Conservation (phyloP, 768 basidiomycete genomes). For the Xerocomellus intermedius region DNA sequence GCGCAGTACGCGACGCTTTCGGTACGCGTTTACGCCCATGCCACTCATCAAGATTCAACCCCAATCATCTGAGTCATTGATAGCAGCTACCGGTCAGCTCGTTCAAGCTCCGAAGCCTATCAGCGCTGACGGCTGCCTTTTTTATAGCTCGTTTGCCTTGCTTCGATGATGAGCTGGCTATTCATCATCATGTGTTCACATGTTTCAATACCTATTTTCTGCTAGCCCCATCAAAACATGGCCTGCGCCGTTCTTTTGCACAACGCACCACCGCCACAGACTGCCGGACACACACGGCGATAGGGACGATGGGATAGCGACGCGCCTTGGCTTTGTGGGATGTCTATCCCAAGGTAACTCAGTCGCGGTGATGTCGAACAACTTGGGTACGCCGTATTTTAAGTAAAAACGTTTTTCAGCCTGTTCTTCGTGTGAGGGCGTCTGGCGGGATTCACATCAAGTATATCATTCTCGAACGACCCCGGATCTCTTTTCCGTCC, state of each 20-base stretch:
- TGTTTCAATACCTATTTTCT: not conserved
- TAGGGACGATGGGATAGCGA: not conserved
- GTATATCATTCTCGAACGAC: not conserved
- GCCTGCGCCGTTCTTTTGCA: not conserved
- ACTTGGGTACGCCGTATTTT: not conserved
- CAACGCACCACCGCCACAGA: not conserved
- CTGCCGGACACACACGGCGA: not conserved
- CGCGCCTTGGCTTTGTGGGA: not conserved
- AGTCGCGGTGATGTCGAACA: not conserved
- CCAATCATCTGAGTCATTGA: not conserved
- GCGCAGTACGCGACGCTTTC: not conserved
- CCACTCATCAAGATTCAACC: not conserved
- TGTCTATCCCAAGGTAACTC: not conserved
- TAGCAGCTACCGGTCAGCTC: not conserved
- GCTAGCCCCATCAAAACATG: conserved; percentile 3
- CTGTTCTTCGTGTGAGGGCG: not conserved
- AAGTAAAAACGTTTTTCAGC: not conserved
- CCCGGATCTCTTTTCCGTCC: not conserved
- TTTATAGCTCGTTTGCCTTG: not conserved
- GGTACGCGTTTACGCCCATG: not conserved
- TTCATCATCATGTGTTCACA: not conserved
- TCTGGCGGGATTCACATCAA: not conserved
- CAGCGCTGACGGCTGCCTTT: not conserved
- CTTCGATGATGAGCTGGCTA: not conserved
- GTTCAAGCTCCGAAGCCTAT: not conserved